Evolutionary conservation across 2,329 filamentous ascomycete genomes (phyloP), one percentile per base, ranked within the genome.

Genomic region (Stagonosporopsis cucurbitacearum): DNA sequence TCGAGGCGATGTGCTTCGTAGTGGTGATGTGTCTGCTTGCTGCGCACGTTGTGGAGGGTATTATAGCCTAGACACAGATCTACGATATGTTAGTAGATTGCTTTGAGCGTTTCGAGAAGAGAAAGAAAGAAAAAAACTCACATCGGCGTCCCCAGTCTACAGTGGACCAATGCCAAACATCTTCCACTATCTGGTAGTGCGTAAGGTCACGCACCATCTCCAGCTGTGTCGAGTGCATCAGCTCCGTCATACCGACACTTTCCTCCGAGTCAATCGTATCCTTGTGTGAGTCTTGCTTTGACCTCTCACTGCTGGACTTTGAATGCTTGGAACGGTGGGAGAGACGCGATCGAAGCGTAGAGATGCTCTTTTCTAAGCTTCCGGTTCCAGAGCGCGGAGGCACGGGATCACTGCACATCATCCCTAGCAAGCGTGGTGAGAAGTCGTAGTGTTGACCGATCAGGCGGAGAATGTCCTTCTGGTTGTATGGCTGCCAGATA

Each of bases 141-240:
- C 88, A 90, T 70, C 80, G 81, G 15, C 81, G 76, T 0, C 88
- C 89, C 71, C 88, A 84, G 65, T 92, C 89, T 13, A 90, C 83
- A 0, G 88, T 88, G 13, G 86, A 88, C 72, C 89, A 92, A 70
- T 91, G 89, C 80, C 88, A 88, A n/a, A 90, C 87, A 50, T 88
- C 83, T 59, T 89, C 82, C 6, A 88, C 84, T 37, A 91, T 80
- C 26, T 84, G 77, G 45, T 85, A 83, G 53, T 86, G 81, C 2
- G 82, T 82, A 5, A 82, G 59, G 35, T 72, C 69, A 19, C 70
- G 60, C 4, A 74, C 65, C 62, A 74, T 65, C 36, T 75, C 72
- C 6, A 74, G 56, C 53, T 74, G 71, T 9, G 73, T 69, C 2
- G 69, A 72, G 39, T 70, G 71, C 68, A 71, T 75, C 63, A 71